Evolutionary conservation across 768 basidiomycete species (phyloP), one percentile per base, ranked within the genome.

Genomic region (Phylloporus sp.): DNA sequence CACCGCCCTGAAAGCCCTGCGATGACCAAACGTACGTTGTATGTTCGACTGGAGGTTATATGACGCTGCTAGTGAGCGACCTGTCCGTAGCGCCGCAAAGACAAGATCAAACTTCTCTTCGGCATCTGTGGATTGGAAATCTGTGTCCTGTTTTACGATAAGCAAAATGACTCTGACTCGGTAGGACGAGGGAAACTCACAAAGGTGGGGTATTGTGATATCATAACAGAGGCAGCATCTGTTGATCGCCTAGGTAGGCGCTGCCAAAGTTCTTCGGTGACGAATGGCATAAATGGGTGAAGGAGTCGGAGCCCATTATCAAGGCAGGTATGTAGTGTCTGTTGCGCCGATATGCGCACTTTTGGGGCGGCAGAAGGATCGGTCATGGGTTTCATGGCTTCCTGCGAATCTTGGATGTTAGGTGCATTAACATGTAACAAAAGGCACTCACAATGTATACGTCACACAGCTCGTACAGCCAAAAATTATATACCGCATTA

Each of bases 221-320:
- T 71, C 91, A 95, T 95, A 67, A 99, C 93, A 0, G 92, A 92
- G 7, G 85, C 82, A 9, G 77, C 58, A 65, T 97, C 94, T 35
- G 85, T 86, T 2, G 86, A 82, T 53, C 94, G 76, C 16, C 95
- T 78, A 0, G 95, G 94, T 2, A 99, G 76, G 26, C 97, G 83
- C 68, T 99, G 97, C 97, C 97, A 99, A 11, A 99, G 74, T 69
- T 98, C 97, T 72, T 99, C 97, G 5, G 97, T 97, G 28, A 99
- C 91, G 70, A 89, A 99, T 1, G 97, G 97, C 97, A 98, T 99
- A 75, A 98, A 94, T 0, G 97, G 97, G 69, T 98, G 97, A 1
- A 98, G 76, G 2, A 99, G 76, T 18, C 87, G 84, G 47, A 99
- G 76, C 10, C 95, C 97, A 54, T 85, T 72, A 61, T 99, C 97